Evolutionary conservation across 495 filamentous ascomycete species (phyloP), one percentile per base, ranked within the genome.

Genomic region (Echria macrotheca): DNA sequence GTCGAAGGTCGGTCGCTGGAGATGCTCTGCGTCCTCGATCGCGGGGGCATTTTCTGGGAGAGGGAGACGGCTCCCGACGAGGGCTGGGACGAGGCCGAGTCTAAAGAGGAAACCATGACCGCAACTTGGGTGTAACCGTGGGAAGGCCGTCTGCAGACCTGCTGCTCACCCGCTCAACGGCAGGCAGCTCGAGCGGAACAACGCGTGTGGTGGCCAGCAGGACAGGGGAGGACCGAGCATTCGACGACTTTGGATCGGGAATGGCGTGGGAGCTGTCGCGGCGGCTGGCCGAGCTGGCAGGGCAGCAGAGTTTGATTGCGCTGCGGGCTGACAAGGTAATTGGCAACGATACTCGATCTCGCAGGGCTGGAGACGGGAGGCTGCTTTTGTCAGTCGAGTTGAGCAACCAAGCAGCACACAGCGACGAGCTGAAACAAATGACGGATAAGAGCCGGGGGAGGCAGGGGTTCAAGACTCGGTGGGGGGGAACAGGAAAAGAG

Each of bases 1-100:
- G 70, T 67, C 9, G 77, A 78, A 1, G 75, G 71, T 35, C 69
- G 60, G 60, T 80, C 77, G 65, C 76, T 79, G 28, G 77, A 79
- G 19, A 76, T 75, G 57, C 77, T 80, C 48, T 72, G 74, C 10
- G 72, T 63, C 49, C 71, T 61, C 19, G 70, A 71, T 25, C 67
- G 64, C 18, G 64, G 55, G 24, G 56, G 57, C 49, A 67, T 65
- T 49, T 55, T 61, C 43, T 66, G 69, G 17, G 64, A 55, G 29
- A 64, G 56, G 49, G 64, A 70, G 54, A 54, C 57, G 42, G 69
- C 41, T 55, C 57, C 58, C 44, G 69, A 66, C 28, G 66, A 64
- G 21, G 69, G 58, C 48, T 61, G 70, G 65, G 73, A 66, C 61
- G 64, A 52, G 59, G 58, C 54, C 53, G 63, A 53, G 32, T 73